Percentiles rank a stretch among this genome's conserved stretches.
Evolutionary conservation across 2,329 filamentous ascomycete species (phyloP).

Genomic region (Bisporella sp.): DNA sequence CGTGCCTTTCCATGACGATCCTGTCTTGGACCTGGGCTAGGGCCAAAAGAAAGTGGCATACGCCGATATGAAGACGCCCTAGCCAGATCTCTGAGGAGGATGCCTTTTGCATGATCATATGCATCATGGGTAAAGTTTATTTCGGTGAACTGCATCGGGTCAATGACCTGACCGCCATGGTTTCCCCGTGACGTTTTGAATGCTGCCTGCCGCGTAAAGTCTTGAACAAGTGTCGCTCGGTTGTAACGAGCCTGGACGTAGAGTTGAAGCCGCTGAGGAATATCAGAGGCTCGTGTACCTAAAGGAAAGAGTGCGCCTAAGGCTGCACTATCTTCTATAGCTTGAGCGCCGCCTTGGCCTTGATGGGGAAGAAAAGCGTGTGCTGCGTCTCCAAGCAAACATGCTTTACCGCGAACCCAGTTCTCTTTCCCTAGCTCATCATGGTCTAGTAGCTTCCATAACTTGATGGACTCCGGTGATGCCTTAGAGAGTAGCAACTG

Average conservation of each 20-base stretch:
- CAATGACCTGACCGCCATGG: constrained; percentile 9
- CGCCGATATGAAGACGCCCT: too few relatives aligned
- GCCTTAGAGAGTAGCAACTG: constrained; percentile 35
- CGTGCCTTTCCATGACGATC: too few relatives aligned
- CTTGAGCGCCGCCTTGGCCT: constrained; percentile 54
- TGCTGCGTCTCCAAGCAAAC: constrained; percentile 58
- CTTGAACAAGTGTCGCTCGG: constrained; percentile 50
- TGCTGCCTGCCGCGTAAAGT: constrained; percentile 40
- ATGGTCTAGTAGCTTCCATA: constrained; percentile 53
- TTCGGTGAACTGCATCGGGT: constrained; percentile 36
- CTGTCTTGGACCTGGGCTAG: too few relatives aligned
- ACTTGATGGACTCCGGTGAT: constrained; percentile 39
- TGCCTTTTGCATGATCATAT: constrained; percentile 39
- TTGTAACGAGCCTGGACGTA: constrained; percentile 52
- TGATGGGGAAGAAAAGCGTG: constrained; percentile 62
- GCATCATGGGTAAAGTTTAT: constrained; percentile 45
- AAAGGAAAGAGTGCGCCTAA: constrained; percentile 48
- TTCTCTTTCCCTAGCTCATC: constrained; percentile 36
- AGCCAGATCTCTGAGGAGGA: constrained; percentile 20
- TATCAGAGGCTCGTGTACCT: constrained; percentile 36
- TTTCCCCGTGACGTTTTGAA: constrained; percentile 8
- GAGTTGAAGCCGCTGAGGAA: constrained; percentile 48
- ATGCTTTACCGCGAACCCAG: too few relatives aligned
- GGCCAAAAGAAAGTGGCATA: too few relatives aligned
- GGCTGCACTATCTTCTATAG: constrained; percentile 60